Base-by-base conservation (phyloP, 225 moss, liverwort and hornwort species). In the Thuidium tamariscinum region DNA sequence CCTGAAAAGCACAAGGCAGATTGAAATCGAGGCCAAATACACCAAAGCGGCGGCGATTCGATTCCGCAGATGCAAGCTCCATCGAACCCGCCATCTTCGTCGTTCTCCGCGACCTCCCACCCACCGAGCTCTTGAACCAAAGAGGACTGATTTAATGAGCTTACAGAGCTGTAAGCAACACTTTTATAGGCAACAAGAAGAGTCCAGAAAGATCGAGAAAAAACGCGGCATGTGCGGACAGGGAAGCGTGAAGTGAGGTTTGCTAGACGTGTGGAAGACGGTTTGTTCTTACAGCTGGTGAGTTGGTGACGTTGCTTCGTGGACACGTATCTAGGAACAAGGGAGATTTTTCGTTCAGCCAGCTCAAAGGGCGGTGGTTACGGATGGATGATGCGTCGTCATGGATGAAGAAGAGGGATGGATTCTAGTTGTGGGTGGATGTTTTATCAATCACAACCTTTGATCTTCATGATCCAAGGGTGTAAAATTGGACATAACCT, bases 111-210 rank as follows among this genome's bases (percentile, higher is more conserved):
- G 2, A 21, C 19, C 32, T 60, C 20, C 7, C 4, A 5, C n/a
- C n/a, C n/a, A n/a, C n/a, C n/a, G n/a, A n/a, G n/a, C n/a, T n/a
- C n/a, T n/a, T n/a, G n/a, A n/a, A n/a, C n/a, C n/a, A n/a, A n/a
- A n/a, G 9, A 42, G 5, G 3, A 1, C 5, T 1, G 4, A n/a
- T n/a, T n/a, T 1, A 4, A 10, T 7, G 16, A 10, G 2, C 10
- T 9, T 0, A 0, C 1, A 0, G 1, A 14, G 10, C 0, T 7
- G 77, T 0, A 5, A 13, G 9, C 44, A 17, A 36, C 46, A n/a
- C 0, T 13, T 61, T 18, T 71, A 54, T 17, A 52, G 27, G 17
- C 22, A 36, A 7, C 11, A 76, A 32, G 44, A 25, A 60, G 52
- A 76, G 63, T 37, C 66, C 30, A 67, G 77, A 87, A 70, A 48